Conservation (phyloP, 202 grass and related monocot species). For the Panicum virgatum region DNA sequence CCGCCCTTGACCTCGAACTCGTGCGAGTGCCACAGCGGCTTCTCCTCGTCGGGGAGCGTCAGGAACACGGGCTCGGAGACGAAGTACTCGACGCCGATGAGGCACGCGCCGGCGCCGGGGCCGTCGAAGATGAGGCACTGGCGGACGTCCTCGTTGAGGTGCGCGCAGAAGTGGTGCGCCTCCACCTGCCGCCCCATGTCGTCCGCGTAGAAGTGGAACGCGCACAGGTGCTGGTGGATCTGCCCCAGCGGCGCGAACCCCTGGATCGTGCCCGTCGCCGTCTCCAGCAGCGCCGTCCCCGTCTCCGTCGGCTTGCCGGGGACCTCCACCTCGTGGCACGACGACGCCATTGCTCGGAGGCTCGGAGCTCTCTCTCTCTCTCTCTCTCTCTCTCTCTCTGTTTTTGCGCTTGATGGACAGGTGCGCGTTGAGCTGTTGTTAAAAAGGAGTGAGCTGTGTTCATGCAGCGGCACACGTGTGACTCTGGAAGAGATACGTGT, state of each 20-base stretch:
- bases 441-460: not conserved
- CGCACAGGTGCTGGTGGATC: slow-evolving; percentile 94
- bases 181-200: slow-evolving; percentile 89
- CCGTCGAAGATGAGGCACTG: slow-evolving; percentile 92
- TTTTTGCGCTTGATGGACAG: not conserved
- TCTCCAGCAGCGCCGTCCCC: slow-evolving; percentile 63
- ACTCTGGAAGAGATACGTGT: slow-evolving; percentile 18
- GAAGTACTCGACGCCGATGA: slow-evolving; percentile 90
- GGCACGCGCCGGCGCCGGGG: slow-evolving; percentile 47
- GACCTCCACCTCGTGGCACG: slow-evolving; percentile 54
- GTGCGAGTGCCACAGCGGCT: slow-evolving; percentile 88
- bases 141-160: slow-evolving; percentile 76
- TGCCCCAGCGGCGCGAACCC: slow-evolving; percentile 64
- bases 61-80: slow-evolving; percentile 66
- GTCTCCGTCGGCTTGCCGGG: slow-evolving; percentile 71
- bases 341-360: slow-evolving; percentile 57
- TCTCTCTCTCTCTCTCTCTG: fast-evolving
- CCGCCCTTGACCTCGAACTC: slow-evolving; percentile 90
- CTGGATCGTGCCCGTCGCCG: slow-evolving; percentile 72
- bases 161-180: slow-evolving; percentile 88
- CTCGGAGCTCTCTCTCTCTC: fast-evolving
- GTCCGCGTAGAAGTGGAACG: slow-evolving; percentile 87
- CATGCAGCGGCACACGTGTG: slow-evolving; percentile 44
- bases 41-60: slow-evolving; percentile 75
- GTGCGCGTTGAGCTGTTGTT: not conserved